Percentiles rank a stretch among this genome's conserved stretches.
Conservation (phyloP, 208 protist genomes). For the Trichomonas vaginalis region DNA sequence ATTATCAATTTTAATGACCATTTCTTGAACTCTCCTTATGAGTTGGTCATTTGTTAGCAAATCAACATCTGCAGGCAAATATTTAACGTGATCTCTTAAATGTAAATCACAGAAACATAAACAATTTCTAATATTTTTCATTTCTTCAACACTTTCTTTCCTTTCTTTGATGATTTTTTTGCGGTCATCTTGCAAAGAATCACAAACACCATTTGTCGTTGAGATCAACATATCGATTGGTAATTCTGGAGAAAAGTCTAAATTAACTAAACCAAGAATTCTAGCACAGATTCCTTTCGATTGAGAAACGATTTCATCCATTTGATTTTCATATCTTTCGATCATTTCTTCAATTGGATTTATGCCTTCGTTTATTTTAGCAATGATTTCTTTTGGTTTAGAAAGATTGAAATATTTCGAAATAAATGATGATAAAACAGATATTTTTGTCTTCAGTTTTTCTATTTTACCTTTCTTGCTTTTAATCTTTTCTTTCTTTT, state of each 20-base stretch:
- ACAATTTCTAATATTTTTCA: background rate
- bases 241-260: background rate
- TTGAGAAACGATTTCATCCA: background rate
- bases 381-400: background rate
- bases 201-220: background rate
- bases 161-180: background rate
- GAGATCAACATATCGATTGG: background rate
- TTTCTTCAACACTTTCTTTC: background rate
- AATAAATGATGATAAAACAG: background rate
- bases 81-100: background rate
- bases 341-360: background rate
- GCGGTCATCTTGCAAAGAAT: background rate
- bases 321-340: background rate
- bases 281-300: background rate
- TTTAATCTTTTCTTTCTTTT: background rate
- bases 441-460: background rate
- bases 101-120: background rate
- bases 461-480: background rate
- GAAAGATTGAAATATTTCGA: background rate
- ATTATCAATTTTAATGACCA: background rate
- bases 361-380: background rate
- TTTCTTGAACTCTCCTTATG: background rate
- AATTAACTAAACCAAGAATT: background rate
- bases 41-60: background rate
- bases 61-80: background rate